A percentile compares a stretch with the other conserved stretches of the same genome.
Evolutionary conservation across 768 basidiomycete species (phyloP).

Genomic region (Russula griseocarnosa): DNA sequence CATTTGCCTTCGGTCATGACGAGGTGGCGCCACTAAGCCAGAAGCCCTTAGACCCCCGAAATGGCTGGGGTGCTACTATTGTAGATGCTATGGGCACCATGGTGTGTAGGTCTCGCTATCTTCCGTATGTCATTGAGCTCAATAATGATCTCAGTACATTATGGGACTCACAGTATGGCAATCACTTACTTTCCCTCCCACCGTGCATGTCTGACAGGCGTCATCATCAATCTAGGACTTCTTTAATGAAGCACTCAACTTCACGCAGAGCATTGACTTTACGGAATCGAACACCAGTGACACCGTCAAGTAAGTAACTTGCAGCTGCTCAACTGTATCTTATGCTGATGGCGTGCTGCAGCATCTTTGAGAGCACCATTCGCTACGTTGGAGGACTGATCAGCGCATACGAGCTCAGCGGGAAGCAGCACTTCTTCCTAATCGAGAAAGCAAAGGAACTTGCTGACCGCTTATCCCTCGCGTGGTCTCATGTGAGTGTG

Average conservation of each 20-base stretch:
- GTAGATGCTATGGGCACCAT: constrained; percentile 60
- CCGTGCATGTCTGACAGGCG: neutral
- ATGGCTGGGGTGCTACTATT: constrained; percentile 57
- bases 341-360: constrained; percentile 29
- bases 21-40: constrained; percentile 50
- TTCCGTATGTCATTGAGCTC: constrained; percentile 36
- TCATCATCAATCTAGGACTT: constrained; percentile 40
- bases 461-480: constrained; percentile 59
- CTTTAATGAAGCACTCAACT: constrained; percentile 54
- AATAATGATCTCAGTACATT: constrained; percentile 47
- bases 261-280: constrained; percentile 54
- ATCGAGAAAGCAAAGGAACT: constrained; percentile 60
- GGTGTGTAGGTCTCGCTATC: constrained; percentile 34
- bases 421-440: constrained; percentile 45
- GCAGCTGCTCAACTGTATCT: neutral
- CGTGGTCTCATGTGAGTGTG: constrained; percentile 53
- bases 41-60: constrained; percentile 37
- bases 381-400: constrained; percentile 66
- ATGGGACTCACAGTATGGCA: constrained; percentile 51
- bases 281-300: constrained; percentile 43
- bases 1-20: constrained; percentile 58
- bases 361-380: constrained; percentile 75
- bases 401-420: constrained; percentile 66
- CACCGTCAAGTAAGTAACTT: constrained; percentile 42
- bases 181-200: too few relatives aligned